Base-by-base conservation (phyloP, 73 alveolate genomes). In the Stentor roeselii region DNA sequence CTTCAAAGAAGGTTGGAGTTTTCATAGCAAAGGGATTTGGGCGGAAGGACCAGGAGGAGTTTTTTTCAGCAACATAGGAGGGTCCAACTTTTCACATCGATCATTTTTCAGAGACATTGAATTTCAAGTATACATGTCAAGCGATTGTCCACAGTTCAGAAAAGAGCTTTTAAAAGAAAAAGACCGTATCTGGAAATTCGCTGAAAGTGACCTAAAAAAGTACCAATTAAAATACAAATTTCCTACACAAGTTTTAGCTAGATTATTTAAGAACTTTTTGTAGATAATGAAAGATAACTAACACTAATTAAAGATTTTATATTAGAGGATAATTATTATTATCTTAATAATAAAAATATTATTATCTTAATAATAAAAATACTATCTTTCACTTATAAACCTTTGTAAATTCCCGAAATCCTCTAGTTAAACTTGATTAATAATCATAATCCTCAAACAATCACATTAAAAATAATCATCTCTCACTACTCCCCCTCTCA, bases 21-120 rank as follows among this genome's bases (percentile, higher is more conserved):
- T 60, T 75, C 96, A 91, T 91, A 94, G 92, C 0, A 91, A 91
- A 75, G 96, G 96, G 1, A 78, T 86, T 30, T 91, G 96, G 92
- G 42, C 89, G 32, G 75, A 80, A 74, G 96, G 86, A 59, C 75
- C 88, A 36, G 75, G 42, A 0, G 86, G 82, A 21, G 14, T 60
- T 4, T 41, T 42, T 58, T 89, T 88, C 0, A 85, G 88, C 3
- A 60, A 76, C 34, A 60, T 91, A 40, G 96, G 96, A 30, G 41
- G 88, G 15, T 85, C 93, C 27, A 91, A 91, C 74, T 89, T 67
- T 74, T 80, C 92, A 41, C 14, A 40, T 11, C 67, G 96, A 60
- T 88, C 94, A 6, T 88, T 85, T 67, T 39, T 88, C 35, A 88
- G 96, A 86, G 96, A 91, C 42, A 85, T 93, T 6, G 96, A 91